Percentiles rank a stretch among this genome's conserved stretches.
Evolutionary conservation across 179 eudicot genomes (phyloP).

Genomic region (Monotropa hypopitys): DNA sequence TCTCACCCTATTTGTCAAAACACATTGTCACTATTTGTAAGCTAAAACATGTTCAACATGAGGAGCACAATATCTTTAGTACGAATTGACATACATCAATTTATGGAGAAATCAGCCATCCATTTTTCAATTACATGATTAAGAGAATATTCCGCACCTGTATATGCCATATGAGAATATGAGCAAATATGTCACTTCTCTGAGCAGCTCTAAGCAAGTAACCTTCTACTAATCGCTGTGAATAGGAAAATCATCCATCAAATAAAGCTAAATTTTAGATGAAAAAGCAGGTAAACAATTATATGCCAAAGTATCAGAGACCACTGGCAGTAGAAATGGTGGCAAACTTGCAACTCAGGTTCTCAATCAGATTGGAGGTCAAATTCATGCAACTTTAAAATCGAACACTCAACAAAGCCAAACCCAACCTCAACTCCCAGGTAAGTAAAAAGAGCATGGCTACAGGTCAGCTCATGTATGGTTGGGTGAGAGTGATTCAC

Average conservation of each 20-base stretch:
- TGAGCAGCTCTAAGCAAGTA: slow-evolving; percentile 96
- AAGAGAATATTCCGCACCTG: slow-evolving; percentile 38
- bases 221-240: slow-evolving; percentile 89
- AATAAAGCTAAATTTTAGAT: not conserved
- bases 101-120: slow-evolving; percentile 3
- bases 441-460: not conserved
- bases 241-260: slow-evolving; percentile 8
- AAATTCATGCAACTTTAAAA: not conserved
- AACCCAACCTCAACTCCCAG: not conserved
- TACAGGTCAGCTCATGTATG: not conserved
- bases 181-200: slow-evolving; percentile 86
- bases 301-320: not conserved
- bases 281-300: not conserved
- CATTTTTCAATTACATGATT: not conserved
- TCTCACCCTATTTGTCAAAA: slow-evolving; percentile 66
- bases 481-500: not conserved
- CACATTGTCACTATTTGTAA: slow-evolving; percentile 14
- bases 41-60: slow-evolving; percentile 6
- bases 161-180: slow-evolving; percentile 92
- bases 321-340: not conserved
- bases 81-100: not conserved
- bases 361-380: not conserved
- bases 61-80: not conserved
- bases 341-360: too few species aligned
- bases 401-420: not conserved